phyloP scores from a whole-genome alignment of 116 monocot genomes.

The Zostera marina region DNA sequence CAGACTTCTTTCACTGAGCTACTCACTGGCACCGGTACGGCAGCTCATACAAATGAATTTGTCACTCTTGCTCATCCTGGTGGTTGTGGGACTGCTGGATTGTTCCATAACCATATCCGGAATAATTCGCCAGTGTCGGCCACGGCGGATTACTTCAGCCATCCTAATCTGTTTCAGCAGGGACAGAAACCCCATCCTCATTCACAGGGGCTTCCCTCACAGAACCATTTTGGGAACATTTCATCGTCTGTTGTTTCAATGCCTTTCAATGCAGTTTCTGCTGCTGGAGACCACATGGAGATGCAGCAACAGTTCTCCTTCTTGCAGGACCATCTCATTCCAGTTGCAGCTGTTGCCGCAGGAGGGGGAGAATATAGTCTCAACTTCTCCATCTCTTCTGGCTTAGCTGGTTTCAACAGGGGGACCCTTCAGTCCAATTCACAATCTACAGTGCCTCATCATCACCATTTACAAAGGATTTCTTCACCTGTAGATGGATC shows the following conservation, averaged over 20 bases:
- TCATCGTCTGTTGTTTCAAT: conserved; percentile 39
- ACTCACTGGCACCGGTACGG: conserved; percentile 39
- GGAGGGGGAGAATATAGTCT: conserved; percentile 35
- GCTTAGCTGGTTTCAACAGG: conserved; percentile 76
- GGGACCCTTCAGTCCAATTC: conserved; percentile 99
- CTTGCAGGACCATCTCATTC: conserved; percentile 58
- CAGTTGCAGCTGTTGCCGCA: conserved; percentile 20
- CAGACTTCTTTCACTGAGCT: conserved; percentile 78
- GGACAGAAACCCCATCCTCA: conserved; percentile 23
- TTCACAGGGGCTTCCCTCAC: conserved; percentile 22
- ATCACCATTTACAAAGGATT: conserved; percentile 44
- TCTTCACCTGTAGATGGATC: conserved; percentile 48
- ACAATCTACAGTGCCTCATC: conserved; percentile 27
- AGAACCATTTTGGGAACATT: conserved; percentile 26
- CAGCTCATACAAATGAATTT: conserved; percentile 1
- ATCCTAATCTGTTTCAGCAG: conserved; percentile 23
- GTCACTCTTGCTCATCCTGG: conserved; percentile 11
- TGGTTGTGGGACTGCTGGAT: neutral
- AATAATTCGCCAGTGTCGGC: conserved; percentile 19
- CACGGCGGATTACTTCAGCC: conserved; percentile 55
- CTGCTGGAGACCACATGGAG: conserved; percentile 36
- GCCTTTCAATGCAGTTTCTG: conserved; percentile 23
- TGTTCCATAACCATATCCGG: conserved; percentile 15
- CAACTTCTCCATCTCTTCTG: conserved; percentile 80
- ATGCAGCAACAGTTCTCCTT: conserved; percentile 60